Evolutionary conservation across 257 asterid species (phyloP), one percentile per base, ranked within the genome.

Genomic region (Mentha longifolia): DNA sequence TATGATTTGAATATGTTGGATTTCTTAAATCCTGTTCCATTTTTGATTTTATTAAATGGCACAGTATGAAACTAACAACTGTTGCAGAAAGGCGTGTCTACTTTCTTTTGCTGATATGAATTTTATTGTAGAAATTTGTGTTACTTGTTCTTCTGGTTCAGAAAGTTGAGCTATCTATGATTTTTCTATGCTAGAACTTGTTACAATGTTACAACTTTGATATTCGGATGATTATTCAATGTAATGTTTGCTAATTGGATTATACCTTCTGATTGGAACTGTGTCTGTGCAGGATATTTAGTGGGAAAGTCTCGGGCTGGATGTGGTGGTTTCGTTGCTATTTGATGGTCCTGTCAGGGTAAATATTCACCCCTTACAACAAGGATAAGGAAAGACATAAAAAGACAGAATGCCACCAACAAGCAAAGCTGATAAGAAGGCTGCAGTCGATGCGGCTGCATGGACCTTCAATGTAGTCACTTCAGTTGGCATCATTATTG

Each of bases 401-500:
- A 39, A 61, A 51, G 33, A 43, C 67, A 78, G 78, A 74, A 94
- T 94, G 99, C 96, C 96, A 43, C 88, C 97, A 51, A 35, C 93
- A 74, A 89, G 84, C 88, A 89, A 87, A 87, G 98, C 96, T 64
- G 94, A 95, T 68, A 88, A 95, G 84, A 95, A 92, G 84, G 99
- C 99, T 77, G 81, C 98, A 52, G 82, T 86, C 33, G 97, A 91
- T 83, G 87, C 90, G 13, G 96, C 90, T 55, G 98, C 98, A 68
- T 95, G 98, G 99, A 75, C 80, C 91, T 89, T 95, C 88, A 95
- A 95, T 78, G 96, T 95, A 60, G 98, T 91, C 68, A 89, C 98
- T 64, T 94, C 99, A 16, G 99, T 92, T 68, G 99, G 99, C 73
- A 86, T 95, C 61, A 95, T 95, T 58, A 86, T 95, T 73, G 97